phyloP scores from a whole-genome alignment of 768 basidiomycete genomes.

The Suillus subalutaceus region DNA sequence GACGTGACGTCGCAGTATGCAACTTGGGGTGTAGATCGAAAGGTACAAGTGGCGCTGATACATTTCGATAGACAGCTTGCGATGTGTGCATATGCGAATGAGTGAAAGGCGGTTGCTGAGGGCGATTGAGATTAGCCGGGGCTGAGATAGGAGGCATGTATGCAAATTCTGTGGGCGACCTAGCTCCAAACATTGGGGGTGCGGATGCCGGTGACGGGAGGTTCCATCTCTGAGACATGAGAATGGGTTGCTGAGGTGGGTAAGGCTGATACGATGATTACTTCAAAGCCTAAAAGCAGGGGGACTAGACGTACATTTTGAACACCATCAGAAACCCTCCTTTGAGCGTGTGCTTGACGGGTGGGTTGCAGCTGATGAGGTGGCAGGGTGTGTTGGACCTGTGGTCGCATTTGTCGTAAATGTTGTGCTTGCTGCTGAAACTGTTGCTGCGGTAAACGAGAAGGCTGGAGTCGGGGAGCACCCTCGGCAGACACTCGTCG shows the following conservation, averaged over 20 bases:
- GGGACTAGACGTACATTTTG: neutral
- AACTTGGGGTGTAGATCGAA: neutral
- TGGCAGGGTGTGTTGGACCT: neutral
- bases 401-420: slow-evolving; percentile 1
- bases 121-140: neutral
- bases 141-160: neutral
- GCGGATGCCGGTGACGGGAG: neutral
- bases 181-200: neutral
- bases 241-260: neutral
- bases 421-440: slow-evolving; percentile 9
- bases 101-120: slow-evolving; percentile 1
- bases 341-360: neutral
- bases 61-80: slow-evolving; percentile 8
- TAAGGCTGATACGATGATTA: slow-evolving; percentile 1
- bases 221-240: no score
- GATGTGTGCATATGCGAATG: neutral
- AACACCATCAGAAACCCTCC: neutral
- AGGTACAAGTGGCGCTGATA: slow-evolving; percentile 11
- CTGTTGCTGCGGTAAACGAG: slow-evolving; percentile 10
- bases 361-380: slow-evolving; percentile 9
- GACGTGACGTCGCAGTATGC: neutral
- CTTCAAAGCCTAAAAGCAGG: neutral
- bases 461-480: slow-evolving; percentile 7
- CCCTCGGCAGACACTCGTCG: slow-evolving; percentile 6
- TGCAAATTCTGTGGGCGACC: neutral